Evolutionary conservation across 1,284 basidiomycete genomes (phyloP).

Genomic region (Microbotryomycetes sp.): DNA sequence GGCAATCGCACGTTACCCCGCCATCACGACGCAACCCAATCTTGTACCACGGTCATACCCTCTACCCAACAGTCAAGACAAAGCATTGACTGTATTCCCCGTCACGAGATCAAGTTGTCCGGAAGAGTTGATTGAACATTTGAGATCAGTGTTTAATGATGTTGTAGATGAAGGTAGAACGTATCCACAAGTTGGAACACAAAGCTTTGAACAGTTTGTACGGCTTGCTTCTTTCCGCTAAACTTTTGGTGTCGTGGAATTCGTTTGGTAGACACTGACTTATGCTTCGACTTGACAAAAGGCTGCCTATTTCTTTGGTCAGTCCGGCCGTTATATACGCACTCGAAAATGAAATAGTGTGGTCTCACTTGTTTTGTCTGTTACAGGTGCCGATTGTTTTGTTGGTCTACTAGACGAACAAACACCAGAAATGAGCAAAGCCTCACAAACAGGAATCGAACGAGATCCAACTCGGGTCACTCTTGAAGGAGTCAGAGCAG

Average conservation of each 20-base stretch:
- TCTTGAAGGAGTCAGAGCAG: slow-evolving; percentile 49
- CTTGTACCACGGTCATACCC: slow-evolving; percentile 45
- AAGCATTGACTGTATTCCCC: slow-evolving; percentile 53
- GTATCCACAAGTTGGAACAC: slow-evolving; percentile 70
- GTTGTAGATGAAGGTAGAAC: slow-evolving; percentile 70
- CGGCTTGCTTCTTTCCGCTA: not conserved
- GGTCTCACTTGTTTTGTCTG: not conserved
- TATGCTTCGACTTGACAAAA: not conserved
- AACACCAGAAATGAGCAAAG: not conserved
- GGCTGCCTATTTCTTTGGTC: slow-evolving; percentile 31
- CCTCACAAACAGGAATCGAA: slow-evolving; percentile 37
- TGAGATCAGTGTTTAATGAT: slow-evolving; percentile 51
- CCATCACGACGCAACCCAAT: slow-evolving; percentile 47
- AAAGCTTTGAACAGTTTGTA: slow-evolving; percentile 44
- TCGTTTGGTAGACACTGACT: not conserved
- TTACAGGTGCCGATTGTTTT: slow-evolving; percentile 29
- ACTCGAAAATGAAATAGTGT: not conserved
- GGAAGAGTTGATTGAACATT: slow-evolving; percentile 46
- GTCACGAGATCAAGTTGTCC: slow-evolving; percentile 53
- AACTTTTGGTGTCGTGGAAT: not conserved
- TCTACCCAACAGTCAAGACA: slow-evolving; percentile 62
- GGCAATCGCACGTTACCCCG: slow-evolving; percentile 79
- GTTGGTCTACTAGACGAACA: slow-evolving; percentile 19
- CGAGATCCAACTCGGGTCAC: slow-evolving; percentile 27
- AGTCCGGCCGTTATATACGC: not conserved